Evolutionary conservation across 2,329 filamentous ascomycete genomes (phyloP), one percentile per base, ranked within the genome.

Genomic region (Beauveria rudraprayagi): DNA sequence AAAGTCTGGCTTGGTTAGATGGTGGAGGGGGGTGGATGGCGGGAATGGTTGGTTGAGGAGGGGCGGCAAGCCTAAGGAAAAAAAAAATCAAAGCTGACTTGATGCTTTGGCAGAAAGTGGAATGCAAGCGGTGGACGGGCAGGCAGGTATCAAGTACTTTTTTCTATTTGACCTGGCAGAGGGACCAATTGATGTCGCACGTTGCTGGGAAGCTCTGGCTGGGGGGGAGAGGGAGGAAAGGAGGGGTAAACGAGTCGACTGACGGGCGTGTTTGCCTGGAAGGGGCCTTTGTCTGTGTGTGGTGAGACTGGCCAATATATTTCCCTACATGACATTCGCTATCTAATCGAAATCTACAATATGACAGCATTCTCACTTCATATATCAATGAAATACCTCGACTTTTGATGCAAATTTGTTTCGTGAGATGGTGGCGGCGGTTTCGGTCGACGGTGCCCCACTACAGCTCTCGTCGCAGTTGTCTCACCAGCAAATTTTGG

Each of bases 11-110:
- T 6, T 3, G 40, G 44, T 24, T 16, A 37, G 44, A 46, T 14
- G 58, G 58, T 40, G 48, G 57, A 47, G 51, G 28, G 46, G 57
- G 51, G 48, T 47, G 37, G 40, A 53, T 60, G 57, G 40, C 41
- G 41, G 22, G 50, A 37, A 60, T 28, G 48, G 57, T 54, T 61
- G 58, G 58, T 61, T 61, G 58, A 54, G 43, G 58, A 53, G 58
- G 50, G 58, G 58, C 51, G 57, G 57, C 48, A 16, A 24, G 54
- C 24, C 9, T 24, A 41, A 28, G 10, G 9, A 8, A 30, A 37
- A 26, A 41, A 9, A 5, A 19, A 37, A 50, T 53, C 34, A 53
- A 53, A 59, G 46, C n/a, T 50, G 55, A 30, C 37, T 34, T 37
- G 43, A 43, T 53, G 11, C n/a, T 43, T 37, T 56, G 54, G 56